A percentile compares a stretch with the other conserved stretches of the same genome.
phyloP scores from a whole-genome alignment of 208 protist genomes.

The Trichomonas vaginalis region DNA sequence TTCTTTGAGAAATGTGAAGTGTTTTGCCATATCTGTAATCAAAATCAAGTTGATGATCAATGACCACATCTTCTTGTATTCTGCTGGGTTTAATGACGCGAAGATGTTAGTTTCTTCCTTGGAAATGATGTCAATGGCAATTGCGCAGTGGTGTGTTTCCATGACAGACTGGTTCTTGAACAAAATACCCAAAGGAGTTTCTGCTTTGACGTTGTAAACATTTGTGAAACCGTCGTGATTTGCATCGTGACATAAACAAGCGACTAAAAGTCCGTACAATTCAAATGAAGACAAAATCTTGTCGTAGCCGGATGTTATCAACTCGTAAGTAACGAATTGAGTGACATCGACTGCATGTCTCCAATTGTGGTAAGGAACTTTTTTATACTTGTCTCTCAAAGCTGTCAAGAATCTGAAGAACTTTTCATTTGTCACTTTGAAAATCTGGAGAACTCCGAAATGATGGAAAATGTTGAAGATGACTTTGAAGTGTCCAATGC shows the following conservation, averaged over 20 bases:
- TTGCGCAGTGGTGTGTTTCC: constrained; percentile 44
- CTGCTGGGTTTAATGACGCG: not conserved
- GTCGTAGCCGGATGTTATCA: constrained; percentile 39
- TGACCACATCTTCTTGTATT: constrained; percentile 34
- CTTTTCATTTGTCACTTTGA: not conserved
- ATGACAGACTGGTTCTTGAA: constrained; percentile 49
- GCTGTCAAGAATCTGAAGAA: constrained; percentile 7
- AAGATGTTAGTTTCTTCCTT: constrained; percentile 29
- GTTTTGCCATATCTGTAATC: constrained; percentile 40
- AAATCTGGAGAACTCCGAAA: not conserved
- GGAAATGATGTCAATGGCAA: constrained; percentile 28
- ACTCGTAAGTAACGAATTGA: constrained; percentile 37
- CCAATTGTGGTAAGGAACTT: constrained; percentile 54
- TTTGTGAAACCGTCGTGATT: constrained; percentile 85
- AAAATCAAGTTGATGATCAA: constrained; percentile 37
- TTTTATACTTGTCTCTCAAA: constrained; percentile 6
- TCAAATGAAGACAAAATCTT: constrained; percentile 49
- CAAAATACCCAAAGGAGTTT: constrained; percentile 56
- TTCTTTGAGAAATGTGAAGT: constrained; percentile 34
- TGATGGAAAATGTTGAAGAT: constrained; percentile 13
- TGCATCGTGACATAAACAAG: constrained; percentile 78
- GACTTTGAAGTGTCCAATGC: not conserved
- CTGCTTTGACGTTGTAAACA: constrained; percentile 69
- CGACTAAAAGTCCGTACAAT: constrained; percentile 60
- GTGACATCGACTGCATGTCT: constrained; percentile 50